phyloP scores from a whole-genome alignment of 2,329 filamentous ascomycete species.

The Aspergillus hortae region DNA sequence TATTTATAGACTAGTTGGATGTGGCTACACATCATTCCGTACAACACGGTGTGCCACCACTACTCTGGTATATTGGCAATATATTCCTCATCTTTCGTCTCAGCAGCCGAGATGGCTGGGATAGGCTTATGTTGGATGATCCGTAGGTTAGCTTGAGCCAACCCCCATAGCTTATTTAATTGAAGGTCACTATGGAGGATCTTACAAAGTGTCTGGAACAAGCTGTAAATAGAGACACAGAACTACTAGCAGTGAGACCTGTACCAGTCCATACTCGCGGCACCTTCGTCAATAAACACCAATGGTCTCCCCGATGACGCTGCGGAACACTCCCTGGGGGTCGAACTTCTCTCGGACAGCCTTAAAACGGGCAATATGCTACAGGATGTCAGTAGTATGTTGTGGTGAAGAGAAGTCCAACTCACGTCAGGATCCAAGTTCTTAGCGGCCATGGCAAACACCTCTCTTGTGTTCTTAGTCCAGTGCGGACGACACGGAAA shows the following conservation, averaged over 20 bases:
- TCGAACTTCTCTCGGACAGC: slow-evolving; percentile 9
- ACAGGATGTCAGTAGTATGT: not conserved
- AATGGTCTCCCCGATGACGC: slow-evolving; percentile 11
- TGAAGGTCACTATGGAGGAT: no score
- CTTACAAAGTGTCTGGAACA: no score
- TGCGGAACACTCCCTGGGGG: slow-evolving; percentile 9
- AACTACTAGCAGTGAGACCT: not conserved
- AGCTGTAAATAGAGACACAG: no score
- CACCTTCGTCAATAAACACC: slow-evolving; percentile 4
- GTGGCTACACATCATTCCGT: no score
- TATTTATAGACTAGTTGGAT: no score
- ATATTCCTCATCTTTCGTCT: no score
- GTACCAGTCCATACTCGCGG: not conserved
- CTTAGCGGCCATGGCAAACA: slow-evolving; percentile 5
- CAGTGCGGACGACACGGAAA: slow-evolving; percentile 12
- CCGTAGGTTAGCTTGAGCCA: no score
- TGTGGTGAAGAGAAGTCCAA: not conserved
- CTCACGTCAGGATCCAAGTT: slow-evolving; percentile 10
- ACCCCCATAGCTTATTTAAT: no score
- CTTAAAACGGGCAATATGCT: slow-evolving; percentile 12
- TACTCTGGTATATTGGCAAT: no score
- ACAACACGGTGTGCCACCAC: no score
- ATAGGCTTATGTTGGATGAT: no score
- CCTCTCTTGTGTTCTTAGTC: slow-evolving; percentile 12
- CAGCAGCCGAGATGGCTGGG: no score